Percentiles rank a stretch among this genome's conserved stretches.
Evolutionary conservation across 495 filamentous ascomycete genomes (phyloP).

Genomic region (Neurospora sp.): DNA sequence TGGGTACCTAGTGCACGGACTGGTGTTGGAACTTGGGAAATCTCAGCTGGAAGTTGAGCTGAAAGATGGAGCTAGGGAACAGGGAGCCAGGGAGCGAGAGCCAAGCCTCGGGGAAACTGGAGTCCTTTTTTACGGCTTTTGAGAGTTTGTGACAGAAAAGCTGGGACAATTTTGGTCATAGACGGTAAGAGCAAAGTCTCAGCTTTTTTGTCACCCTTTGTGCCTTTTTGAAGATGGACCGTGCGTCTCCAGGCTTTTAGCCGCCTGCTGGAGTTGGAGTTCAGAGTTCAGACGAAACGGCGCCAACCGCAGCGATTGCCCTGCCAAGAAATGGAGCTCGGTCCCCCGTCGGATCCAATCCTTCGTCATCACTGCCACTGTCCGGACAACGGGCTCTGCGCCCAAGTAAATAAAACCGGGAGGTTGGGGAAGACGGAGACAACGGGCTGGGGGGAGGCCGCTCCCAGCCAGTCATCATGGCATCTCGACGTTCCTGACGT

Average conservation of each 20-base stretch:
- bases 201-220: not conserved
- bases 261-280: not conserved
- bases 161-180: not conserved
- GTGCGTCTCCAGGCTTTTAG: not conserved
- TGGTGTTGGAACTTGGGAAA: too few relatives aligned
- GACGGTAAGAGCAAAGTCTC: not conserved
- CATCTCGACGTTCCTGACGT: not conserved
- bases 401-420: conserved; percentile 26
- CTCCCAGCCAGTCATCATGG: conserved; percentile 10
- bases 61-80: not conserved
- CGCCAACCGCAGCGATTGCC: conserved; percentile 3
- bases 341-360: conserved; percentile 2
- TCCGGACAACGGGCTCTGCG: conserved; percentile 17
- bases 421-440: conserved; percentile 20
- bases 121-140: not conserved
- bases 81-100: not conserved
- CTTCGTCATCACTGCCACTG: conserved; percentile 4
- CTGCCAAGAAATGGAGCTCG: conserved; percentile 6
- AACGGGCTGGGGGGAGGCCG: not conserved
- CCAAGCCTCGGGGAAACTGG: not conserved
- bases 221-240: not conserved
- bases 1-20: too few relatives aligned
- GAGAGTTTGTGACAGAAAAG: not conserved
- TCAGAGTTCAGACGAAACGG: not conserved
- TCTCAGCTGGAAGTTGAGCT: not conserved